Conservation (phyloP, 345 rosid species). For the Lepidium africanum region DNA sequence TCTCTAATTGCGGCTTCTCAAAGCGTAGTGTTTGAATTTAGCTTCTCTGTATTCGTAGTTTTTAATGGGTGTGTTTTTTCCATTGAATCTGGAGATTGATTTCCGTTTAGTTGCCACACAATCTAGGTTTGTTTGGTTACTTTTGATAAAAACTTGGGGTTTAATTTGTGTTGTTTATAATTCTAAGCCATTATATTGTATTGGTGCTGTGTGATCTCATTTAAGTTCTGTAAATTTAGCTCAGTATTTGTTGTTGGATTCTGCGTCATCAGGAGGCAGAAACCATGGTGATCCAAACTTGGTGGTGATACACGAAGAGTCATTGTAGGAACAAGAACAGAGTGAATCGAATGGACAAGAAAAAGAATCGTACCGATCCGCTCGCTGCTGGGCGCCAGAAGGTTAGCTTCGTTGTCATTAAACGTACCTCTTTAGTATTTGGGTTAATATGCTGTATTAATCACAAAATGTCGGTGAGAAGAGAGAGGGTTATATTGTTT, state of each 20-base stretch:
- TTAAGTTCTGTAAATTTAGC: background rate
- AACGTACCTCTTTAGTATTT: background rate
- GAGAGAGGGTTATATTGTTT: constrained; percentile 1
- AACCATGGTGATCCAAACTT: constrained; percentile 33
- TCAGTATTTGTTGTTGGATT: background rate
- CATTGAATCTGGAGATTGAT: constrained; percentile 9
- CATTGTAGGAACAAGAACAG: constrained; percentile 22
- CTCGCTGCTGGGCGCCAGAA: constrained; percentile 93
- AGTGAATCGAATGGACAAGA: constrained; percentile 75
- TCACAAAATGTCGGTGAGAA: background rate
- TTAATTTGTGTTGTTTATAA: background rate
- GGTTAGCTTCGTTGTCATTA: constrained; percentile 31
- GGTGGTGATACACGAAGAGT: constrained; percentile 24
- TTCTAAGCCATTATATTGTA: background rate
- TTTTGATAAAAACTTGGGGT: background rate
- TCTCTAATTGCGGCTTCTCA: background rate
- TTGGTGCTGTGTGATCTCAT: constrained; percentile 19
- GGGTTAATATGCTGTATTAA: background rate
- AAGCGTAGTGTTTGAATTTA: background rate
- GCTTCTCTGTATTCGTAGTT: background rate
- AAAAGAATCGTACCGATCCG: constrained; percentile 77
- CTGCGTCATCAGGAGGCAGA: constrained; percentile 15
- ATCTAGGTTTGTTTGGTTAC: background rate
- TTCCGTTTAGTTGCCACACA: background rate
- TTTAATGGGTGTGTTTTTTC: background rate